Conservation (phyloP, 495 filamentous ascomycete species). For the Annulohypoxylon maeteangense region DNA sequence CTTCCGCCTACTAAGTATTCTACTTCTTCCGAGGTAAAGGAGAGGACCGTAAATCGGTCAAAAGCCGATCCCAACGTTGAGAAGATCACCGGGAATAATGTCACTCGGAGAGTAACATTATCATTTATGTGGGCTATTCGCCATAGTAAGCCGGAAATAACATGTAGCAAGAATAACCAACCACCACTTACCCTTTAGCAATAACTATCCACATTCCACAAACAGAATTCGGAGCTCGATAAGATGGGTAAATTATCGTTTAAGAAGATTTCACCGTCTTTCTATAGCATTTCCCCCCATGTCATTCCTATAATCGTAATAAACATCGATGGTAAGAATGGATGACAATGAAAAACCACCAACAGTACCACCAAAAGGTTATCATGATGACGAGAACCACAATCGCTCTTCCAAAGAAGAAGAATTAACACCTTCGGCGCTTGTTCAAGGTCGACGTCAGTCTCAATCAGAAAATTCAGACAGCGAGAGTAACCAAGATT, state of each 20-base stretch:
- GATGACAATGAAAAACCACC: slow-evolving; percentile 27
- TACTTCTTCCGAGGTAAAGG: not conserved
- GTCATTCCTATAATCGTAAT: slow-evolving; percentile 1
- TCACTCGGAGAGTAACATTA: not conserved
- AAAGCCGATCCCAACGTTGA: slow-evolving; percentile 22
- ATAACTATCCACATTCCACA: slow-evolving; percentile 26
- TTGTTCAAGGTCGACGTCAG: slow-evolving; percentile 1
- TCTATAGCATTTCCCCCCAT: not conserved
- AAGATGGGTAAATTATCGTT: slow-evolving; percentile 1
- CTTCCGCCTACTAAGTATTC: slow-evolving; percentile 17
- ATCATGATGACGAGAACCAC: slow-evolving; percentile 7
- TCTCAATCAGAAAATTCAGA: slow-evolving; percentile 15
- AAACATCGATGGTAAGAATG: slow-evolving; percentile 22
- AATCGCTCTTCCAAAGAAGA: slow-evolving; percentile 26
- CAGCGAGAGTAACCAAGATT: slow-evolving; percentile 12
- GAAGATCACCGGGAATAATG: slow-evolving; percentile 17
- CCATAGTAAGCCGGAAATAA: slow-evolving; percentile 30
- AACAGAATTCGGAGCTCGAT: slow-evolving; percentile 13
- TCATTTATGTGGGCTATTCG: not conserved
- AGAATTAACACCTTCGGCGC: slow-evolving; percentile 8
- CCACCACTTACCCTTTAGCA: not conserved
- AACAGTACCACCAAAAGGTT: slow-evolving; percentile 8
- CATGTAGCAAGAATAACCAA: not conserved
- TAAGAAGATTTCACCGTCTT: slow-evolving; percentile 6
- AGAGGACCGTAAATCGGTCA: slow-evolving; percentile 22